phyloP scores from a whole-genome alignment of 2,329 filamentous ascomycete genomes.

The Cercospora zeae-maydis region DNA sequence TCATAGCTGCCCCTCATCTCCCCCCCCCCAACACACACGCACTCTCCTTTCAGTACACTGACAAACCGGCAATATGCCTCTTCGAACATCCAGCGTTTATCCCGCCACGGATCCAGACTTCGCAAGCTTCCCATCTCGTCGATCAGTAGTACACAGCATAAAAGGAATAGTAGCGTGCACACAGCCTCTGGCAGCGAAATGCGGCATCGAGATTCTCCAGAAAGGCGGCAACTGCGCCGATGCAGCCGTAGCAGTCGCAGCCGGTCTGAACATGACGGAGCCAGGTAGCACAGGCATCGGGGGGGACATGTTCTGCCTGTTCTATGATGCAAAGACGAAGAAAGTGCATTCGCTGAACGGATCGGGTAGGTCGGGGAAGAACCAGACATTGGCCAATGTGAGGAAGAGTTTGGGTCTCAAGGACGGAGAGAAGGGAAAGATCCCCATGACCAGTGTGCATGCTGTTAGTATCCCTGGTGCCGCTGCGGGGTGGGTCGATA shows the following conservation, averaged over 20 bases:
- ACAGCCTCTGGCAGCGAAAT: constrained; percentile 84
- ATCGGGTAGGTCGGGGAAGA: constrained; percentile 74
- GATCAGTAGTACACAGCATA: constrained; percentile 90
- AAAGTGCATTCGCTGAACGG: constrained; percentile 86
- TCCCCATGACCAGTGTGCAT: constrained; percentile 74
- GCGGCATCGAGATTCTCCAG: constrained; percentile 78
- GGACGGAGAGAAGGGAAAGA: constrained; percentile 54
- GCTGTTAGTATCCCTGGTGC: constrained; percentile 86
- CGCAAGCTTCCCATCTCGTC: constrained; percentile 68
- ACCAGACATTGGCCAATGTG: constrained; percentile 66
- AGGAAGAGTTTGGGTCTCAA: constrained; percentile 65
- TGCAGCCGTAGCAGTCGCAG: constrained; percentile 92
- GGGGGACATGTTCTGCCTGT: constrained; percentile 95
- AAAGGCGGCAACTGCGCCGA: constrained; percentile 93
- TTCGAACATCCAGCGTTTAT: constrained; percentile 50
- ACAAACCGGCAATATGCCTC: constrained; percentile 42
- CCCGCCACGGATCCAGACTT: constrained; percentile 50
- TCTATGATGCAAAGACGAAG: constrained; percentile 77
- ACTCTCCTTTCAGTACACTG: not conserved
- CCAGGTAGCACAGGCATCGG: constrained; percentile 91
- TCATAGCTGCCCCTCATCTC: not conserved
- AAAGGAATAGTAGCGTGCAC: constrained; percentile 87
- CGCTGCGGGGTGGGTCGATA: constrained; percentile 89
- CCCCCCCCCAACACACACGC: not conserved
- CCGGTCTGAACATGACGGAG: constrained; percentile 88